A percentile compares a stretch with the other conserved stretches of the same genome.
Evolutionary conservation across 768 basidiomycete species (phyloP).

Genomic region (Coprinopsis marcescibilis): DNA sequence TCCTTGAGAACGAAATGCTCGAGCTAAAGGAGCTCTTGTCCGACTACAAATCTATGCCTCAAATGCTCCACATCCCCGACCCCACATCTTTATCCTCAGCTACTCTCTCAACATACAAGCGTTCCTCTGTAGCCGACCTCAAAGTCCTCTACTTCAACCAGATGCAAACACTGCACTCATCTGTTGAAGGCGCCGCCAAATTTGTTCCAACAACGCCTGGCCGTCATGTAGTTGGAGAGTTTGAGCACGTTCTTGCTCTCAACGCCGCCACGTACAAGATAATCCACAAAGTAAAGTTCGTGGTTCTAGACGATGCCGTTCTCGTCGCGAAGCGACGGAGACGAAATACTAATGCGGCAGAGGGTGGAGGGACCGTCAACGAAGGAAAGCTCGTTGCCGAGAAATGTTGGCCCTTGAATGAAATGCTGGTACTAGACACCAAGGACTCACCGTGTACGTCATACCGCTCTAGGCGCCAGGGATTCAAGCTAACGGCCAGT

Average conservation of each 20-base stretch:
- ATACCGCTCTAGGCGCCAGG: conserved; percentile 8
- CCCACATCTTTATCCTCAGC: conserved; percentile 54
- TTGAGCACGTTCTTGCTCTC: conserved; percentile 74
- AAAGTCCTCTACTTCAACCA: conserved; percentile 92
- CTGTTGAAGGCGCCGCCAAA: conserved; percentile 92
- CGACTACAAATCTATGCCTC: conserved; percentile 96
- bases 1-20: conserved; percentile 95
- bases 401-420: conserved; percentile 86
- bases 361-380: conserved; percentile 37
- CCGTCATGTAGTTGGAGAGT: conserved; percentile 84
- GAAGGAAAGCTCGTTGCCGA: conserved; percentile 88
- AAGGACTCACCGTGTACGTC: conserved; percentile 86
- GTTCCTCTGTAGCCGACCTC: conserved; percentile 94
- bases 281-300: conserved; percentile 80
- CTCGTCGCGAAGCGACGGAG: conserved; percentile 78
- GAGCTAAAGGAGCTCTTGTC: conserved; percentile 91
- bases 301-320: conserved; percentile 87
- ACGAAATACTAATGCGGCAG: conserved; percentile 48
- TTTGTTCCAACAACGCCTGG: conserved; percentile 90
- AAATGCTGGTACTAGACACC: conserved; percentile 92
- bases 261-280: conserved; percentile 96
- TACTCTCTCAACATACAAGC: conserved; percentile 41
- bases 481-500: conserved; percentile 1
- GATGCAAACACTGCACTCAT: conserved; percentile 83
- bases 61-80: conserved; percentile 85